Evolutionary conservation across 768 basidiomycete species (phyloP), one percentile per base, ranked within the genome.

Genomic region (Cystobasidium onofrii): DNA sequence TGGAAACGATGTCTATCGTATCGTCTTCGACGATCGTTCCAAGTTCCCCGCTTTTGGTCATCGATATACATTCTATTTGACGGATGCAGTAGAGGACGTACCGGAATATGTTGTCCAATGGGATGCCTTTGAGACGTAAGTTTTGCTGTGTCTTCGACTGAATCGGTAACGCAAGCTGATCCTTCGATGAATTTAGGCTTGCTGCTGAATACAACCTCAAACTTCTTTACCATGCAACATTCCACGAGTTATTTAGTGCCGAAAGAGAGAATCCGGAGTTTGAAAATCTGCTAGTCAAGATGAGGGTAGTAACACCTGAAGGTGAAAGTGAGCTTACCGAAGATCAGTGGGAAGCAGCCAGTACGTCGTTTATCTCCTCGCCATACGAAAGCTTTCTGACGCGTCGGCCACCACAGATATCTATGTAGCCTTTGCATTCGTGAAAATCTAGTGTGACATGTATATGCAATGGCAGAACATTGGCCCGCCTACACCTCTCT

Each of bases 341-440:
- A 76, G 89, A 90, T 77, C 94, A 98, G 82, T 96, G 95, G 91
- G 93, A 97, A 79, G 95, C 95, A 75, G 93, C 92, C n/a, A 97
- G 96, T 97, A 82, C 82, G 92, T 86, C 44, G 18, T 17, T 25
- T 36, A 43, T 29, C 62, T 63, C 62, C n/a, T 12, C 33, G 62
- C 10, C 25, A 34, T 17, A 73, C 73, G 33, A 27, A 20, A 41
- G 9, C 9, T 52, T 39, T 20, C 3, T 7, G 20, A 54, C 39
- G 9, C 20, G 27, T 39, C 64, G 46, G 31, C 65, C 27, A 50
- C 20, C 39, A 0, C 78, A 97, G 94, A 94, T 80, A 88, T 97
- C 65, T 97, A 97, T 78, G 86, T 94, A 76, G 94, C 88, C 1
- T 97, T 97, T 78, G 94, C 91, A 7, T 90, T 71, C 27, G 55